phyloP scores from a whole-genome alignment of 805 yeast genomes.

The Dipodascopsis uninucleata region DNA sequence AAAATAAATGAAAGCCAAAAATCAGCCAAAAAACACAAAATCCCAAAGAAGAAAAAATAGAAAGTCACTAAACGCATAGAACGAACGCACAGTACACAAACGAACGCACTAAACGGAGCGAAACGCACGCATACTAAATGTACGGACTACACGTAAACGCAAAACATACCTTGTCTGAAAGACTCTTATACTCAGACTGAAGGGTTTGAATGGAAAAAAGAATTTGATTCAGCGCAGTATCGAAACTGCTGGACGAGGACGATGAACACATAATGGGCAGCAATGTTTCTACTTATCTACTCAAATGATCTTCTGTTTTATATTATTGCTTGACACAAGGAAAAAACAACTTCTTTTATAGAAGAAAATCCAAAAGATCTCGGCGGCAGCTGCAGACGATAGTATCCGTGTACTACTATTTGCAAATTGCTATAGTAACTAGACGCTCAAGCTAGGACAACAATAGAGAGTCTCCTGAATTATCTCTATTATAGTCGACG shows the following conservation, averaged over 20 bases:
- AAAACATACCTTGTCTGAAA: slow-evolving; percentile 23
- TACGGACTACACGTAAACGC: slow-evolving; percentile 3
- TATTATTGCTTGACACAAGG: too few relatives aligned
- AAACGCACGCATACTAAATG: not conserved
- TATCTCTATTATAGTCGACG: too few relatives aligned
- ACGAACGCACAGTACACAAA: slow-evolving; percentile 3
- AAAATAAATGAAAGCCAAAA: not conserved
- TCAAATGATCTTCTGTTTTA: too few relatives aligned
- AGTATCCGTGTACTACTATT: too few relatives aligned
- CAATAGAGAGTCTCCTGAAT: too few relatives aligned
- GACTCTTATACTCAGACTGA: slow-evolving; percentile 22
- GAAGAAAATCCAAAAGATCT: too few relatives aligned
- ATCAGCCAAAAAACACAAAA: not conserved
- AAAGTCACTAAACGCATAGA: slow-evolving; percentile 5
- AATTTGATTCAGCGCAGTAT: slow-evolving; percentile 19
- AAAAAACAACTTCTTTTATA: too few relatives aligned
- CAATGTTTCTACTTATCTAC: too few relatives aligned
- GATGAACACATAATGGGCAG: too few relatives aligned
- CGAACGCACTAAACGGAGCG: slow-evolving; percentile 8
- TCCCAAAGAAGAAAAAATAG: not conserved
- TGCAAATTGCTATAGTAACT: too few relatives aligned
- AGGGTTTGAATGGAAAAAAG: slow-evolving; percentile 16
- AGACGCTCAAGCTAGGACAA: too few relatives aligned
- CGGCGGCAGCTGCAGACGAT: too few relatives aligned
- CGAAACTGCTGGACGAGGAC: slow-evolving; percentile 6